phyloP scores from a whole-genome alignment of 1,284 basidiomycete species.

The Mrakiaceae sp. region DNA sequence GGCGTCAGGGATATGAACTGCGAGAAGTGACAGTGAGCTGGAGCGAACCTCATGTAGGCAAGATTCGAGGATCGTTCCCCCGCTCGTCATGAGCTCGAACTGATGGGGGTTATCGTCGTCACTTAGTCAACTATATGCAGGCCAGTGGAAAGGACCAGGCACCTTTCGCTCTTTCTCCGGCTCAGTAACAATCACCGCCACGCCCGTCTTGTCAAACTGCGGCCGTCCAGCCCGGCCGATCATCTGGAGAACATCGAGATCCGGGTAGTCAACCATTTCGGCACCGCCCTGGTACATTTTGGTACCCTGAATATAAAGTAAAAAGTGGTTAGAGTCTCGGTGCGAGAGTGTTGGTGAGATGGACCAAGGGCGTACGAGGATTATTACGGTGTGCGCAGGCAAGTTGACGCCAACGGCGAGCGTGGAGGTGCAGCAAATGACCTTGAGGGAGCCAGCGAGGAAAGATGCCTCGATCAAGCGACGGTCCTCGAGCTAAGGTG shows the following conservation, averaged over 20 bases:
- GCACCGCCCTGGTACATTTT: constrained; percentile 24
- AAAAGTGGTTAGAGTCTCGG: not conserved
- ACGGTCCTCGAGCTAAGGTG: constrained; percentile 29
- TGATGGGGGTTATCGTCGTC: not conserved
- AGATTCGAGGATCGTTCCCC: constrained; percentile 11
- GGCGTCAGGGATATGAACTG: too few relatives aligned
- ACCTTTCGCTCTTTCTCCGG: constrained; percentile 60
- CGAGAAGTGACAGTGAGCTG: too few relatives aligned
- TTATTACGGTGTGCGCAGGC: constrained; percentile 36
- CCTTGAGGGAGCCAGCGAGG: constrained; percentile 30
- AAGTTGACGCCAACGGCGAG: constrained; percentile 45
- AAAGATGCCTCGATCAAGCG: constrained; percentile 38
- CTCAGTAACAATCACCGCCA: constrained; percentile 70
- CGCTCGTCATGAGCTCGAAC: constrained; percentile 20
- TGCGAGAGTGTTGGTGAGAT: not conserved
- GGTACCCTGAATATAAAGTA: constrained; percentile 32
- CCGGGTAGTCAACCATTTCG: constrained; percentile 32
- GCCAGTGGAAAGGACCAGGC: constrained; percentile 24
- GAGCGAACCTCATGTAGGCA: constrained; percentile 9
- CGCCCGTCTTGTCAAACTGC: constrained; percentile 53
- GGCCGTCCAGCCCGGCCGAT: constrained; percentile 65
- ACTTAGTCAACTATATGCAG: not conserved
- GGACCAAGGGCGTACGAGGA: constrained; percentile 19
- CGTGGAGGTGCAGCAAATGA: constrained; percentile 37
- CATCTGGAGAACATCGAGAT: constrained; percentile 32